These are phyloP conservation scores for Aphanomyces euteiches DNA, from an alignment of 352 stramenopile species.

Conservation along the genomic window DNA sequence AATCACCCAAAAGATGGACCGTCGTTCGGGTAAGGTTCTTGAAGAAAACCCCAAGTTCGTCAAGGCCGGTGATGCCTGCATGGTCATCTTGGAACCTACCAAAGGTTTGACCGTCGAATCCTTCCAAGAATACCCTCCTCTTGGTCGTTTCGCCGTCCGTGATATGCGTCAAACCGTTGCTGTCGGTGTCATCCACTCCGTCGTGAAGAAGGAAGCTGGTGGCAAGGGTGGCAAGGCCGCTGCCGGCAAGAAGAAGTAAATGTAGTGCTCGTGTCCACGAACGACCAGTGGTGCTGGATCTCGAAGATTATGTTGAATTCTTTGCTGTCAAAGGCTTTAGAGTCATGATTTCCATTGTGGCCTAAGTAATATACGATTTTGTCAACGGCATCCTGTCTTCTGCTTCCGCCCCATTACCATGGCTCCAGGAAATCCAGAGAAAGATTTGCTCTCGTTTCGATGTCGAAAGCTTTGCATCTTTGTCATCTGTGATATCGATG, in stretches of 20 bases:
- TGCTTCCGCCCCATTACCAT: no score
- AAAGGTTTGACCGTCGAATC: slow-evolving; percentile 95
- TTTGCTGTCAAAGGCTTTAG: neutral
- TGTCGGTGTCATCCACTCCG: slow-evolving; percentile 95
- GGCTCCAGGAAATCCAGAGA: no score
- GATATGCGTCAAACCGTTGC: slow-evolving; percentile 97
- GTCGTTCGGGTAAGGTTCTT: slow-evolving; percentile 92
- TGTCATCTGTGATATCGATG: no score
- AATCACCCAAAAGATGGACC: slow-evolving; percentile 97
- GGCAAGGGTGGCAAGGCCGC: slow-evolving; percentile 34
- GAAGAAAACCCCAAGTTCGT: slow-evolving; percentile 93
- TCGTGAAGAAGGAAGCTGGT: slow-evolving; percentile 79
- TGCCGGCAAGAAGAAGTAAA: slow-evolving; percentile 39
- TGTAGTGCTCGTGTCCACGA: neutral
- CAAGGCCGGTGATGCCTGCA: slow-evolving; percentile 94
- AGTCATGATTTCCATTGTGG: neutral
- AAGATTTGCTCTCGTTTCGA: no score
- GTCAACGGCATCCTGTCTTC: neutral
- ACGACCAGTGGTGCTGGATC: neutral
- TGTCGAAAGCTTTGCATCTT: no score
- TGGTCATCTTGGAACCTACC: slow-evolving; percentile 91
- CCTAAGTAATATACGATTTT: slow-evolving; percentile 24
- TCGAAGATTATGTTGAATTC: slow-evolving; percentile 26
- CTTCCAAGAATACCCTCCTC: slow-evolving; percentile 95
- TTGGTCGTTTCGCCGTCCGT: slow-evolving; percentile 95